Percentiles rank a stretch among this genome's conserved stretches.
phyloP scores from a whole-genome alignment of 306 rosid genomes.

The Pterocarpus santalinus region DNA sequence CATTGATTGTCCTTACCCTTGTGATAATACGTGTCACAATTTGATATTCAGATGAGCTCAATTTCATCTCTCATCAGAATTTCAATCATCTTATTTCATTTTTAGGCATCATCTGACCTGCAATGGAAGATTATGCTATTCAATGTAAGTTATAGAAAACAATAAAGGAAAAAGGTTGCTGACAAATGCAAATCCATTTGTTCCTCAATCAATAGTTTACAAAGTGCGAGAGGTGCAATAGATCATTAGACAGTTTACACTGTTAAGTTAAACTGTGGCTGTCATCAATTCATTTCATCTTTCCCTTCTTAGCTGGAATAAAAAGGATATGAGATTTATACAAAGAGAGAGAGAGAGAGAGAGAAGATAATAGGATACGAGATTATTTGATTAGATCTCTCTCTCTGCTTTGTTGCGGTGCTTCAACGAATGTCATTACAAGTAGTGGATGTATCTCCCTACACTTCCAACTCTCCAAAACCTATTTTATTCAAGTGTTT shows the following conservation, averaged over 20 bases:
- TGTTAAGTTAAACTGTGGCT: neutral
- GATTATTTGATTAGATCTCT: too few relatives aligned
- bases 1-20: slow-evolving; percentile 91
- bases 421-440: too few relatives aligned
- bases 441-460: too few relatives aligned
- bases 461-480: too few relatives aligned
- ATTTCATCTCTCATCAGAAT: neutral
- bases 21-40: slow-evolving; percentile 90
- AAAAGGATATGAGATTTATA: neutral
- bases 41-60: slow-evolving; percentile 66
- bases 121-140: slow-evolving; percentile 40
- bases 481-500: too few relatives aligned
- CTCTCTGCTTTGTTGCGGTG: too few relatives aligned
- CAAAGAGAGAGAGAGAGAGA: neutral
- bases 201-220: neutral
- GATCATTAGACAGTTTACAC: neutral
- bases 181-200: slow-evolving; percentile 40
- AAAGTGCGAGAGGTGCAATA: neutral
- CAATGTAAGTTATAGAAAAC: slow-evolving; percentile 48
- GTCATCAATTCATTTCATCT: neutral
- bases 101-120: neutral
- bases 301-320: neutral
- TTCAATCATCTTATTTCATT: slow-evolving; percentile 19
- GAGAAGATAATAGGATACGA: neutral
- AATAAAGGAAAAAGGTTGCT: slow-evolving; percentile 44